Evolutionary conservation across 2,329 filamentous ascomycete species (phyloP).

Genomic region (Talaromyces sp.): DNA sequence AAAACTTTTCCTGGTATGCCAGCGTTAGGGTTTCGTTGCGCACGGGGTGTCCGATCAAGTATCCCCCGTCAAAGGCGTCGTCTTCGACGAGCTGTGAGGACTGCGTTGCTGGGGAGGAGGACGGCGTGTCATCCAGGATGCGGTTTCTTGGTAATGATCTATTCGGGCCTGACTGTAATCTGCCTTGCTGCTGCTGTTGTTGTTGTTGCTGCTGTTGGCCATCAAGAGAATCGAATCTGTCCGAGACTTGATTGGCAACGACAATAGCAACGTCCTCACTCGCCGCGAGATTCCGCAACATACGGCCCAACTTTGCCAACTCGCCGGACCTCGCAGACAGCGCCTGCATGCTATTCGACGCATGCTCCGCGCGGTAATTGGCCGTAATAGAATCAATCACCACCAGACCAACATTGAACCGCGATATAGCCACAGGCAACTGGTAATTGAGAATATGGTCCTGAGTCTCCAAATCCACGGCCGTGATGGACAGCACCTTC

Average conservation of each 20-base stretch:
- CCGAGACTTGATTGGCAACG: conserved; percentile 91
- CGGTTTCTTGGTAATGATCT: not conserved
- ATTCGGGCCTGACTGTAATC: not conserved
- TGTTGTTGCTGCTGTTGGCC: not conserved
- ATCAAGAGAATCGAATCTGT: conserved; percentile 59
- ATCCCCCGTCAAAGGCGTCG: conserved; percentile 25
- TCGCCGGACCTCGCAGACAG: conserved; percentile 74
- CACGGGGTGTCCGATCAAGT: conserved; percentile 34
- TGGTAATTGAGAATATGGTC: conserved; percentile 93
- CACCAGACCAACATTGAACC: conserved; percentile 73
- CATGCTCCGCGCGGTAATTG: conserved; percentile 84
- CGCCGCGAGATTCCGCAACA: conserved; percentile 70
- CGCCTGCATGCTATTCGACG: conserved; percentile 34
- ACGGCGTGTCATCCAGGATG: not conserved
- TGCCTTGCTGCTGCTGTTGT: not conserved
- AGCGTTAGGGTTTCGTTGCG: conserved; percentile 59
- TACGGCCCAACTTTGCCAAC: conserved; percentile 67
- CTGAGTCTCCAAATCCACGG: conserved; percentile 86
- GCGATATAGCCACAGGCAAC: conserved; percentile 74
- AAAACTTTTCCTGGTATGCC: conserved; percentile 89
- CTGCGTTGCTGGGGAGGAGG: conserved; percentile 17
- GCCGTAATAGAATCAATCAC: conserved; percentile 89
- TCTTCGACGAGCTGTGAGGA: conserved; percentile 28
- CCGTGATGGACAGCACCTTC: conserved; percentile 72
- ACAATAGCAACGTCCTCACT: conserved; percentile 75